Evolutionary conservation across 208 protist species (phyloP).

Genomic region (Trypanosoma melophagium): DNA sequence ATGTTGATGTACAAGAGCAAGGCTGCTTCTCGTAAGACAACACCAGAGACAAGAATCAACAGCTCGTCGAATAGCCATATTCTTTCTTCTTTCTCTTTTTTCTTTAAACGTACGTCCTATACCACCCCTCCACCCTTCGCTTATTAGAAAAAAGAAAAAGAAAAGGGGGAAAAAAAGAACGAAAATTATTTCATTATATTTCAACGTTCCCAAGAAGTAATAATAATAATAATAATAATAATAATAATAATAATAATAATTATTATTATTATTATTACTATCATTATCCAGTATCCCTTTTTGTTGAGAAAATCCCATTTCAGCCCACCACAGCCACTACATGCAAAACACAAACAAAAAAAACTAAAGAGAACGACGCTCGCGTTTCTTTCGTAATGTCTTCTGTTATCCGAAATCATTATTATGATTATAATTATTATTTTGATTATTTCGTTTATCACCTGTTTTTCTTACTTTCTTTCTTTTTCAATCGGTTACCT

Average conservation of each 20-base stretch:
- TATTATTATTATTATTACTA: background rate
- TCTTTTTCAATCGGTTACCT: background rate
- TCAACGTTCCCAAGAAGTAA: background rate
- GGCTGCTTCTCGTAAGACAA: background rate
- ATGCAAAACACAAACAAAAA: background rate
- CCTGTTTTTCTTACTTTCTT: background rate
- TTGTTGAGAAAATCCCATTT: too few relatives aligned
- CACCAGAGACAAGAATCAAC: too few relatives aligned
- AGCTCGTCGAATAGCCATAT: background rate
- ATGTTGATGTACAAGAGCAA: background rate
- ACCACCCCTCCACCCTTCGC: conserved; percentile 9
- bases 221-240: background rate
- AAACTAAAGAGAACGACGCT: background rate
- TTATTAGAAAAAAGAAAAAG: conserved; percentile 13
- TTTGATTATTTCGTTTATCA: background rate
- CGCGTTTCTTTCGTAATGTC: conserved; percentile 2
- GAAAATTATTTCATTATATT: too few relatives aligned
- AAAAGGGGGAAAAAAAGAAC: conserved; percentile 11
- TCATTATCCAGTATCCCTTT: too few relatives aligned
- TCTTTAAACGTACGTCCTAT: background rate
- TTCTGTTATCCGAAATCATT: background rate
- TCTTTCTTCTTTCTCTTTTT: background rate
- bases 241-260: background rate
- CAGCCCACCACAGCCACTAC: background rate
- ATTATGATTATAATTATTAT: conserved; percentile 7